Base-by-base conservation (phyloP, 805 yeast genomes). In the Maudiozyma serrabonitensis region DNA sequence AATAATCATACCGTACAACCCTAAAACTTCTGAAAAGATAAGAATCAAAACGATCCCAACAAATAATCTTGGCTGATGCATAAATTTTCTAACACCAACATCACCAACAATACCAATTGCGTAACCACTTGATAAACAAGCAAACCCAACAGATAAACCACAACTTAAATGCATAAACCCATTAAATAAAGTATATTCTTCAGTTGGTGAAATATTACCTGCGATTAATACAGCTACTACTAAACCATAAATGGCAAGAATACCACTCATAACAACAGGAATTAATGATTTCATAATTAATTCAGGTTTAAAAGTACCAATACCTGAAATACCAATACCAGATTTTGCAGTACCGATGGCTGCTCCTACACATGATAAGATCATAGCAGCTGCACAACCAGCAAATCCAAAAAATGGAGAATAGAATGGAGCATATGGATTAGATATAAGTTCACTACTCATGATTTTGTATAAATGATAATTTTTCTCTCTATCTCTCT, bases 91-190 rank as follows among this genome's bases (percentile, higher is more conserved):
- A 44, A 87, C 95, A 56, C 96, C 96, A 61, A 85, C 95, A 63
- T 87, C 96, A 41, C 96, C 96, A 38, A 87, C 96, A 54, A 87
- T 83, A 46, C 96, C 96, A 71, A 87, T 87, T 51, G 99, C 93
- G 69, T 90, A 93, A 43, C 99, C 99, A 52, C 95, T 86, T 40
- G 98, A 90, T 64, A 93, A 75, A 67, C 98, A 90, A 4, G 98
- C 89, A 63, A 93, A 88, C 1, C 99, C 99, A 42, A 93, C 99
- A 37, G 95, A 80, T 52, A 91, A 71, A 1, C 99, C 99, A 69
- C 97, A 89, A 47, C 95, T 90, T 67, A 93, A 74, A 70, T 93
- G 99, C 95, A 93, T 88, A 68, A 89, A 89, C n/a, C 99, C 99
- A 64, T 87, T 86, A 72, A 87, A 93, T 50, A 93, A 71, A 3